Evolutionary conservation across 176 grass and related monocot genomes (phyloP), one percentile per base, ranked within the genome.

Genomic region (Oryza nivara): DNA sequence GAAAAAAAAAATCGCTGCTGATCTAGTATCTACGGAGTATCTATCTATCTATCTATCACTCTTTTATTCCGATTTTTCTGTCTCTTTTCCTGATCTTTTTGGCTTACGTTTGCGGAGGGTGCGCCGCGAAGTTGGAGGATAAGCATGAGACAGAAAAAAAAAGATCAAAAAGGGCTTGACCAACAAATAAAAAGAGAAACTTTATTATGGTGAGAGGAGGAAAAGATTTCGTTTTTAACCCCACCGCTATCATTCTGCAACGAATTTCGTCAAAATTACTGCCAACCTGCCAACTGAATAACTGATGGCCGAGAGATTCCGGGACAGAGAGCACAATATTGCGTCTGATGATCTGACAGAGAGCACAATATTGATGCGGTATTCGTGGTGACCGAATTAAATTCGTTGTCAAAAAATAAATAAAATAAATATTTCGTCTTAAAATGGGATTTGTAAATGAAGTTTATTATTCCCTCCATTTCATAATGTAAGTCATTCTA

Each of bases 51-150:
- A 3, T 68, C 61, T 46, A 16, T 3, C 32, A 44, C 28, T 68
- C 28, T 51, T 69, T 43, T 48, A 26, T 7, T 71, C 45, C n/a
- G 38, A 71, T 75, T 54, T 75, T 54, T 54, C 35, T 73, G 60
- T 65, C 79, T 48, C 35, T 78, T 82, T 60, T 46, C 36, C 79
- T 79, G 26, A 23, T 49, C 74, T 86, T 87, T 87, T 65, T 87
- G 61, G 74, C 68, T 68, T 71, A 89, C 72, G 88, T 77, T 77
- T 65, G 19, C 71, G 51, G 52, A 64, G 52, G 43, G 43, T 41
- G 51, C 1, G 28, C 47, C 17, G 54, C 15, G 72, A 43, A 9
- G 58, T 13, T 49, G 73, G 49, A 65, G 63, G 84, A 86, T 90
- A 90, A 89, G 70, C 52, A 80, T 70, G 9, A 43, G 56, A 30